Evolutionary conservation across 2,329 filamentous ascomycete species (phyloP).

Genomic region (Lasiodiplodia theobromae): DNA sequence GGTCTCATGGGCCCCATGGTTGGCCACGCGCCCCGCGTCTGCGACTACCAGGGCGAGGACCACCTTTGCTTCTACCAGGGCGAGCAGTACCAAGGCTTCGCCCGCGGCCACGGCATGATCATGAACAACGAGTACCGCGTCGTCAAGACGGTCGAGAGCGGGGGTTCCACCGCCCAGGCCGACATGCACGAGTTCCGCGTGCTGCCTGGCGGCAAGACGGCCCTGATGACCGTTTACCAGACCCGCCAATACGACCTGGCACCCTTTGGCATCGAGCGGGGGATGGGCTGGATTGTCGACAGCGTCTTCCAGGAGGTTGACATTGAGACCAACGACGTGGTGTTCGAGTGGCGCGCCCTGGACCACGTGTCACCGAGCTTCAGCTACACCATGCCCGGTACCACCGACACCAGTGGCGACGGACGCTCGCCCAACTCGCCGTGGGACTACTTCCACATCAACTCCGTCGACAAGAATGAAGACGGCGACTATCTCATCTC

Average conservation of each 20-base stretch:
- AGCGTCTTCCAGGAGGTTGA: slow-evolving; percentile 63
- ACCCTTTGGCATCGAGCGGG: slow-evolving; percentile 47
- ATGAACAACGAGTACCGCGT: slow-evolving; percentile 59
- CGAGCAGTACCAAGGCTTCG: slow-evolving; percentile 59
- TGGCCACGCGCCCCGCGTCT: slow-evolving; percentile 57
- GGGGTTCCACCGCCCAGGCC: slow-evolving; percentile 49
- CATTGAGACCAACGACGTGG: slow-evolving; percentile 60
- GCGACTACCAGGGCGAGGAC: slow-evolving; percentile 55
- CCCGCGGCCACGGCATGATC: slow-evolving; percentile 60
- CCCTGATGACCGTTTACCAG: slow-evolving; percentile 48
- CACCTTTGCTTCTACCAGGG: slow-evolving; percentile 63
- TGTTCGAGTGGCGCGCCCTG: slow-evolving; percentile 67
- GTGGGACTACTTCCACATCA: slow-evolving; percentile 65
- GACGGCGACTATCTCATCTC: slow-evolving; percentile 35
- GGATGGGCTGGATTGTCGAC: slow-evolving; percentile 60
- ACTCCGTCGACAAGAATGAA: slow-evolving; percentile 52
- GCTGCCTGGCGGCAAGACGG: slow-evolving; percentile 53
- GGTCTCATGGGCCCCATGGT: slow-evolving; percentile 59
- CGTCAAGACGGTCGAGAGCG: slow-evolving; percentile 54
- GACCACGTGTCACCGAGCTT: slow-evolving; percentile 62
- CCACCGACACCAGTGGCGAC: slow-evolving; percentile 54
- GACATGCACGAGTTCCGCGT: slow-evolving; percentile 63
- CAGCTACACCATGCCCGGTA: slow-evolving; percentile 54
- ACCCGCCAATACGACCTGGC: slow-evolving; percentile 56
- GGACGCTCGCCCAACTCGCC: slow-evolving; percentile 53